Percentiles rank a stretch among this genome's conserved stretches.
These are phyloP conservation scores for Flammula alnicola DNA, from an alignment of 1,284 basidiomycete species.

Conservation along the genomic window DNA sequence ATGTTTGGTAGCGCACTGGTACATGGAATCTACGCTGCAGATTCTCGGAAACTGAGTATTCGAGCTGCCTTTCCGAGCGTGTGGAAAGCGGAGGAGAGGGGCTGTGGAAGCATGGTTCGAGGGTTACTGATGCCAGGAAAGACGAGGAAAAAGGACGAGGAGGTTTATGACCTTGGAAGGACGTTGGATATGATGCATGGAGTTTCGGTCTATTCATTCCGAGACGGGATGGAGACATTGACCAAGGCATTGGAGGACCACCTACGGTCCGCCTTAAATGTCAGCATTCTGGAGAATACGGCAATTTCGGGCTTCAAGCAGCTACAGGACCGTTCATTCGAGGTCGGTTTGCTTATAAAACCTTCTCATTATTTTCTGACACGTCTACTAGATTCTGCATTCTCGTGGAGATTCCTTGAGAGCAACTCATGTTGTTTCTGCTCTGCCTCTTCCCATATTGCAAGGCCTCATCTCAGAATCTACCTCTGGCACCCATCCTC, in stretches of 20 bases:
- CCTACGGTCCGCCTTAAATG: constrained; percentile 55
- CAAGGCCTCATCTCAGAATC: constrained; percentile 45
- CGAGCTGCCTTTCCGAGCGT: constrained; percentile 78
- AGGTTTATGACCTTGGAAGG: constrained; percentile 59
- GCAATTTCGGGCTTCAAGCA: constrained; percentile 42
- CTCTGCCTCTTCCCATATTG: constrained; percentile 76
- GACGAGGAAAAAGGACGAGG: constrained; percentile 28
- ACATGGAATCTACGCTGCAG: constrained; percentile 93
- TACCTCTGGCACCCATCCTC: constrained; percentile 50
- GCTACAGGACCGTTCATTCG: constrained; percentile 40
- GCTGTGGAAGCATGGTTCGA: constrained; percentile 70
- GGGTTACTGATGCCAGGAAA: constrained; percentile 53
- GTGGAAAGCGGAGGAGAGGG: constrained; percentile 69
- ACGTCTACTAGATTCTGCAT: constrained; percentile 44
- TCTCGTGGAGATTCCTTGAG: constrained; percentile 41
- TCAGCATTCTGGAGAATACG: constrained; percentile 58
- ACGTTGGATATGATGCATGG: constrained; percentile 57
- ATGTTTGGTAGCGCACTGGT: constrained; percentile 84
- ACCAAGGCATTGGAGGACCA: constrained; percentile 57
- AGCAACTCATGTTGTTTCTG: constrained; percentile 65
- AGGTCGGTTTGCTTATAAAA: constrained; percentile 42
- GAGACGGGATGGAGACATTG: constrained; percentile 77
- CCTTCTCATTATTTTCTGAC: constrained; percentile 4
- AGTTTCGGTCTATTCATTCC: constrained; percentile 81
- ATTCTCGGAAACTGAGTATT: constrained; percentile 77